Evolutionary conservation across 2,329 filamentous ascomycete species (phyloP).

Genomic region (Talaromyces sp.): DNA sequence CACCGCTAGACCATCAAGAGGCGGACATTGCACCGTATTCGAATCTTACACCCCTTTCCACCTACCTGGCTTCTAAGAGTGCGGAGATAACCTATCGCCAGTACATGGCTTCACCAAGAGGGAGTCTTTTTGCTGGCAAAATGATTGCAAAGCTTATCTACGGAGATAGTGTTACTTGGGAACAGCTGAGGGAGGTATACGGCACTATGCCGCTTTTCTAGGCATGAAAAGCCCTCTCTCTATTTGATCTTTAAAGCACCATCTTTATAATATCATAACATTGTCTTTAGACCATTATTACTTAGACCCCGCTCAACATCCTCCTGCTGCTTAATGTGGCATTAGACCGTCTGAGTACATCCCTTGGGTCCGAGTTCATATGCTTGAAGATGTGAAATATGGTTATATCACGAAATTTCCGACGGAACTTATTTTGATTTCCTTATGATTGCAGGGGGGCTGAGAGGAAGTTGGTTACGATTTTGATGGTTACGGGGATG

Average conservation of each 20-base stretch:
- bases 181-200: not conserved
- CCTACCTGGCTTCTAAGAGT: not conserved
- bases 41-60: not conserved
- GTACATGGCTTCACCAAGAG: not conserved
- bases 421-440: too few species aligned
- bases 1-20: not conserved
- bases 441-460: too few species aligned
- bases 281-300: too few species aligned
- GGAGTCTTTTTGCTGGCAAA: not conserved
- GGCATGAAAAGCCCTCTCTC: not conserved
- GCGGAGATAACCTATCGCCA: not conserved
- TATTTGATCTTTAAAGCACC: not conserved
- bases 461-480: too few species aligned
- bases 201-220: not conserved
- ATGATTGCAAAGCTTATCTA: not conserved
- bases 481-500: too few species aligned
- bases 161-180: not conserved
- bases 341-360: too few species aligned
- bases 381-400: too few species aligned
- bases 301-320: too few species aligned
- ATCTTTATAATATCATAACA: too few species aligned
- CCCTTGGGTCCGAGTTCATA: too few species aligned
- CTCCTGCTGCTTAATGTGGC: too few species aligned
- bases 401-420: too few species aligned
- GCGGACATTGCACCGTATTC: not conserved